Percentiles rank a stretch among this genome's conserved stretches.
These are phyloP conservation scores for Botrytis aclada DNA, from an alignment of 2,329 filamentous ascomycete genomes.

Conservation along the genomic window DNA sequence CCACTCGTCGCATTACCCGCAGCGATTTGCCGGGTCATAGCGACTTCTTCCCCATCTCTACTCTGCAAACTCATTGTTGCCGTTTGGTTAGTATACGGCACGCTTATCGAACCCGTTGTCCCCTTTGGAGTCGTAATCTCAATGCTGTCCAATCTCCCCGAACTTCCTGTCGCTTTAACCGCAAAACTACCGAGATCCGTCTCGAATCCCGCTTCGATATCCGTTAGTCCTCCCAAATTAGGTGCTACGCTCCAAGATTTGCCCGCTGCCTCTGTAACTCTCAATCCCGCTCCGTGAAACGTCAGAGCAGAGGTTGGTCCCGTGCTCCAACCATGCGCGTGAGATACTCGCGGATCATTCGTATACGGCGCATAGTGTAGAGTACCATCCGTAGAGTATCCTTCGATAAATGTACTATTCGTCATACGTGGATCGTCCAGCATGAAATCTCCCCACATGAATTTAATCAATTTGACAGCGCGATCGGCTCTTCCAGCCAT, in stretches of 20 bases:
- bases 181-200: conserved; percentile 42
- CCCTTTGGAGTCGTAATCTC: neutral
- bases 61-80: neutral
- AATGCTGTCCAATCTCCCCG: neutral
- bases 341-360: conserved; percentile 42
- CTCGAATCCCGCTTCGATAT: conserved; percentile 43
- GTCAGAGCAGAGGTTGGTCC: conserved; percentile 48
- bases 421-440: conserved; percentile 56
- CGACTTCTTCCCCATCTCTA: too few relatives aligned
- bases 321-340: conserved; percentile 50
- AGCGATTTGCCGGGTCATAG: neutral
- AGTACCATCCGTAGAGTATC: conserved; percentile 52
- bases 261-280: conserved; percentile 39
- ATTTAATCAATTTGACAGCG: conserved; percentile 54
- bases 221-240: conserved; percentile 41
- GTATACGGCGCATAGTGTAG: conserved; percentile 50
- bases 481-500: conserved; percentile 46
- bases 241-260: conserved; percentile 41
- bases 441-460: conserved; percentile 58
- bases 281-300: conserved; percentile 44
- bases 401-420: conserved; percentile 56
- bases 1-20: neutral
- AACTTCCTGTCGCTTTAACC: conserved; percentile 23
- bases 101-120: neutral
- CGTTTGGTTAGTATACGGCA: neutral